phyloP scores from a whole-genome alignment of 192 early-diverging fungal genomes.

The Powellomyces hirtus region DNA sequence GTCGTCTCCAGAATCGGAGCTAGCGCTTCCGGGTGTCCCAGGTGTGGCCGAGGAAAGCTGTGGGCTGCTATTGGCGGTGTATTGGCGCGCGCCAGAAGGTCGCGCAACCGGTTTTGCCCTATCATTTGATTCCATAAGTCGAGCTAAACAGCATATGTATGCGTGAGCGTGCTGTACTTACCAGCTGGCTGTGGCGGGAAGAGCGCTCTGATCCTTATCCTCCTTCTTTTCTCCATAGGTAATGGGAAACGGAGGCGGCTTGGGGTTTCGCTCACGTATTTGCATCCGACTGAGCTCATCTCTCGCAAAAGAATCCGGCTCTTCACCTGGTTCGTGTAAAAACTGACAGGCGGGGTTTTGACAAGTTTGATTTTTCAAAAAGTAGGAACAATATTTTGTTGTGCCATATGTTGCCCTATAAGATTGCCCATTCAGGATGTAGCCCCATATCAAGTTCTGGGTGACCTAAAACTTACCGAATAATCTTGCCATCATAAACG shows the following conservation, averaged over 20 bases:
- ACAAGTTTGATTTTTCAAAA: constrained; percentile 84
- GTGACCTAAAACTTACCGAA: constrained; percentile 55
- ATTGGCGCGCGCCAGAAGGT: neutral
- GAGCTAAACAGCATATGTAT: neutral
- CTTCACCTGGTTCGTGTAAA: constrained; percentile 71
- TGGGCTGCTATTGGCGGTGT: neutral
- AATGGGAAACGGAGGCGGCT: constrained; percentile 39
- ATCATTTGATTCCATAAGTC: neutral
- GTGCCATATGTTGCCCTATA: constrained; percentile 90
- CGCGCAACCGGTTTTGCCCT: constrained; percentile 51
- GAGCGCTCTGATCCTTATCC: constrained; percentile 41
- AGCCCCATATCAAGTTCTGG: neutral
- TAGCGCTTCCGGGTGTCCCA: neutral
- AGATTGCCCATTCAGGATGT: neutral
- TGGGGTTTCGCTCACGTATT: constrained; percentile 41
- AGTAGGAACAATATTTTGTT: constrained; percentile 98
- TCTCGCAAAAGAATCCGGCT: constrained; percentile 88
- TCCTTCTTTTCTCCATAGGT: constrained; percentile 31
- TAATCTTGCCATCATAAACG: constrained; percentile 74
- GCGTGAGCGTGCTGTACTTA: neutral
- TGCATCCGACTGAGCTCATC: constrained; percentile 69
- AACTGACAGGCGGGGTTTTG: constrained; percentile 95
- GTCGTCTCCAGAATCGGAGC: neutral
- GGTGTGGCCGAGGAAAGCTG: constrained; percentile 6
- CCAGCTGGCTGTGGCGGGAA: constrained; percentile 52